Evolutionary conservation across 352 stramenopile genomes (phyloP).

Genomic region (Globisporangium spiculum): DNA sequence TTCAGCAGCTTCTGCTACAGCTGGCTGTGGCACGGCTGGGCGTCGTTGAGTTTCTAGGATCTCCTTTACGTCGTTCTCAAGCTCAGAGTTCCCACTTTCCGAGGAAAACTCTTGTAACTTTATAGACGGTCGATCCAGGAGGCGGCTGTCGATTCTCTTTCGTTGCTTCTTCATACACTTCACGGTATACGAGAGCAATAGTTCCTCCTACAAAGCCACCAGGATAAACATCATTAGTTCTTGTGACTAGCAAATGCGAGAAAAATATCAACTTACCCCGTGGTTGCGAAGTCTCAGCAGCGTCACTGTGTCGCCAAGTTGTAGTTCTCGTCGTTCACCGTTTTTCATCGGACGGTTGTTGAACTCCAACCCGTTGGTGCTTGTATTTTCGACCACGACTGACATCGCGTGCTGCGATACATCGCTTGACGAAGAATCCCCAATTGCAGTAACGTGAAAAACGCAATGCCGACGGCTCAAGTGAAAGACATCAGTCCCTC

Average conservation of each 20-base stretch:
- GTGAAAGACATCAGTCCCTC: conserved; percentile 44
- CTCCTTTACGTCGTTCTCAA: neutral
- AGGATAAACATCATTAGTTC: neutral
- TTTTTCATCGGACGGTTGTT: conserved; percentile 56
- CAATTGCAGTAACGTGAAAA: conserved; percentile 45
- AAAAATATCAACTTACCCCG: conserved; percentile 30
- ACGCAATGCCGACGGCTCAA: conserved; percentile 64
- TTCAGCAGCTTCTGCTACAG: neutral
- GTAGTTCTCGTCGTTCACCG: conserved; percentile 36
- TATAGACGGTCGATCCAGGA: conserved; percentile 16
- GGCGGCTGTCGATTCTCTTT: neutral
- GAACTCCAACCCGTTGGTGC: conserved; percentile 63
- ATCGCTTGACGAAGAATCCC: conserved; percentile 13
- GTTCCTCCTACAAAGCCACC: conserved; percentile 34
- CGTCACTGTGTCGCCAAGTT: conserved; percentile 57
- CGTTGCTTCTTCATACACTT: conserved; percentile 17
- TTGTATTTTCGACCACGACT: conserved; percentile 65
- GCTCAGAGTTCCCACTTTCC: neutral
- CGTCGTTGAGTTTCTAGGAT: neutral
- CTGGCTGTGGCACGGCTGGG: neutral
- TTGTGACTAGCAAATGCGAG: neutral
- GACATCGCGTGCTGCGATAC: conserved; percentile 31
- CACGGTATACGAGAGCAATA: conserved; percentile 43
- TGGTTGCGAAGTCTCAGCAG: conserved; percentile 46
- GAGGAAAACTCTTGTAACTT: conserved; percentile 10